Evolutionary conservation across 2,329 filamentous ascomycete species (phyloP).

Genomic region (Fusarium protoensiforme): DNA sequence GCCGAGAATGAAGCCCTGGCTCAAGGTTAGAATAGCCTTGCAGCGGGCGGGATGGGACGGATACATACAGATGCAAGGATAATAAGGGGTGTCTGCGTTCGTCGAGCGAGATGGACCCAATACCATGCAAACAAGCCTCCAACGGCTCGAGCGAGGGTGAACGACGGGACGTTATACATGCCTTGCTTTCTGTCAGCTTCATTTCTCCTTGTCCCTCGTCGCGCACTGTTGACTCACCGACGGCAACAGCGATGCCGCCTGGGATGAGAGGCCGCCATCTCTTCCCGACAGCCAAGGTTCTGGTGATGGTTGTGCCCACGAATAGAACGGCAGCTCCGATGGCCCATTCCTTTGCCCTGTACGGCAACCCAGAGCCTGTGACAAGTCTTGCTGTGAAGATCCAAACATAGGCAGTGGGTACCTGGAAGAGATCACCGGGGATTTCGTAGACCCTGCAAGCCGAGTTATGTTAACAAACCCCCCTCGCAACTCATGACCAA

Average conservation of each 20-base stretch:
- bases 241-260: constrained; percentile 94
- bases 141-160: constrained; percentile 87
- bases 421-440: constrained; percentile 89
- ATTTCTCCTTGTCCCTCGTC: not conserved
- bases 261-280: constrained; percentile 83
- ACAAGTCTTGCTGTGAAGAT: constrained; percentile 95
- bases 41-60: not conserved
- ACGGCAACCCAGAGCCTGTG: constrained; percentile 87
- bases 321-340: constrained; percentile 80
- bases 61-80: constrained; percentile 78
- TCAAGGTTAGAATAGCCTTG: constrained; percentile 16
- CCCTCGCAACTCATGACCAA: not conserved
- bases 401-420: constrained; percentile 96
- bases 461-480: constrained; percentile 8
- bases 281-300: constrained; percentile 67
- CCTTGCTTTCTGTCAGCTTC: constrained; percentile 58
- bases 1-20: constrained; percentile 85
- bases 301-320: constrained; percentile 73
- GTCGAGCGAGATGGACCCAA: constrained; percentile 70
- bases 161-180: constrained; percentile 98
- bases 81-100: constrained; percentile 80
- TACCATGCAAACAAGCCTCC: constrained; percentile 82
- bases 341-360: constrained; percentile 85
- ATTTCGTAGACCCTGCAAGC: constrained; percentile 80
- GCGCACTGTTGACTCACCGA: constrained; percentile 64